Conservation (phyloP, 352 stramenopile species). For the Phytophthora brassicae region DNA sequence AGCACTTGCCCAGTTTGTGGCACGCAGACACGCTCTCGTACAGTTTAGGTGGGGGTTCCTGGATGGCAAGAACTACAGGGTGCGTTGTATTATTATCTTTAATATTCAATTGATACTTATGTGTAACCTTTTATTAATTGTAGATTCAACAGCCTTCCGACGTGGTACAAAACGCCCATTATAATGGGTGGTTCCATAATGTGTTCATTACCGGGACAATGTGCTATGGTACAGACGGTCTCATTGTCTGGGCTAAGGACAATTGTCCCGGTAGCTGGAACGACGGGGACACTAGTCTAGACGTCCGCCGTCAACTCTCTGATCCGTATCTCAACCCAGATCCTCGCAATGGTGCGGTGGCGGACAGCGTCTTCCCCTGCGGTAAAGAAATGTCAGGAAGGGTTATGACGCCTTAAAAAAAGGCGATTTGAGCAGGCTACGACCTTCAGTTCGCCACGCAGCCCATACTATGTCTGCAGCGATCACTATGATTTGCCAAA, state of each 20-base stretch:
- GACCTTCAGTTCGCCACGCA: neutral
- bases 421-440: neutral
- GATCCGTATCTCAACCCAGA: neutral
- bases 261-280: constrained; percentile 22
- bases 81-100: neutral
- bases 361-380: constrained; percentile 2
- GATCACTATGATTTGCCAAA: neutral
- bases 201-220: constrained; percentile 16
- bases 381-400: neutral
- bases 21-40: neutral
- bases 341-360: neutral
- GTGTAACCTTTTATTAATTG: neutral
- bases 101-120: neutral
- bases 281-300: constrained; percentile 5
- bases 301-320: neutral
- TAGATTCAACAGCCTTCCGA: neutral
- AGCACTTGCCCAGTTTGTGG: neutral
- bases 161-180: constrained; percentile 13
- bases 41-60: neutral
- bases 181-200: neutral
- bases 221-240: constrained; percentile 12
- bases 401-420: constrained; percentile 1
- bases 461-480: neutral
- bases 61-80: neutral
- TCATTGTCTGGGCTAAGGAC: constrained; percentile 15